Evolutionary conservation across 768 basidiomycete species (phyloP).

Genomic region (Boletus sp.): DNA sequence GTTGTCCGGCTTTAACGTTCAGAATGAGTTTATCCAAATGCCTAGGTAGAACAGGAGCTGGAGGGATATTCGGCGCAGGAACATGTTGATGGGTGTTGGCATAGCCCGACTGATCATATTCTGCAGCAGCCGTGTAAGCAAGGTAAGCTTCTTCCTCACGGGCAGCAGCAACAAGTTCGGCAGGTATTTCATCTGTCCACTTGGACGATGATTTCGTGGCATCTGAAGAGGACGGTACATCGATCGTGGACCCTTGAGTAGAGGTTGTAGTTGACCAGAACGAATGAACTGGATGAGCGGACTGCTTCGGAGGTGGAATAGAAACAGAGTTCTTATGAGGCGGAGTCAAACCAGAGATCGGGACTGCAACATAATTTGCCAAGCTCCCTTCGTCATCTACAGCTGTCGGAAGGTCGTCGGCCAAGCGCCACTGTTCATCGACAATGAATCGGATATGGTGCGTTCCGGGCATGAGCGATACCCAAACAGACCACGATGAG

Average conservation of each 20-base stretch:
- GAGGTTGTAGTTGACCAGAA: conserved; percentile 45
- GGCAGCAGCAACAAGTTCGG: conserved; percentile 75
- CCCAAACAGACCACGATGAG: conserved; percentile 36
- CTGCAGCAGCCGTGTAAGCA: conserved; percentile 31
- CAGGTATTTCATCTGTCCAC: conserved; percentile 83
- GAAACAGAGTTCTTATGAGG: conserved; percentile 35
- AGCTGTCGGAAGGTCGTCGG: conserved; percentile 78
- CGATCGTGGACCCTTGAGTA: conserved; percentile 31
- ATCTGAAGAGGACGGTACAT: conserved; percentile 25
- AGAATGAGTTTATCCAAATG: conserved; percentile 94
- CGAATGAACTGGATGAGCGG: conserved; percentile 33
- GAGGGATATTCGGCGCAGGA: conserved; percentile 78
- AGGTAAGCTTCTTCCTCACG: conserved; percentile 81
- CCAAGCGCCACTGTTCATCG: conserved; percentile 82
- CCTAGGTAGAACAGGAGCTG: conserved; percentile 83
- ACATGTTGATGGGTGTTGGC: conserved; percentile 38
- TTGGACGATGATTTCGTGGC: conserved; percentile 31
- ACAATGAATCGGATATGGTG: conserved; percentile 95
- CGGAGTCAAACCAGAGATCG: conserved; percentile 34
- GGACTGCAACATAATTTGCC: conserved; percentile 83
- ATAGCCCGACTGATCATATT: conserved; percentile 34
- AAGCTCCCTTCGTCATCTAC: conserved; percentile 93
- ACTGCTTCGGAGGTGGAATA: conserved; percentile 30
- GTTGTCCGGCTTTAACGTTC: conserved; percentile 47
- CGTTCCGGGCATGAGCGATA: conserved; percentile 78